Evolutionary conservation across 495 filamentous ascomycete species (phyloP).

Genomic region (Xylaria longipes): DNA sequence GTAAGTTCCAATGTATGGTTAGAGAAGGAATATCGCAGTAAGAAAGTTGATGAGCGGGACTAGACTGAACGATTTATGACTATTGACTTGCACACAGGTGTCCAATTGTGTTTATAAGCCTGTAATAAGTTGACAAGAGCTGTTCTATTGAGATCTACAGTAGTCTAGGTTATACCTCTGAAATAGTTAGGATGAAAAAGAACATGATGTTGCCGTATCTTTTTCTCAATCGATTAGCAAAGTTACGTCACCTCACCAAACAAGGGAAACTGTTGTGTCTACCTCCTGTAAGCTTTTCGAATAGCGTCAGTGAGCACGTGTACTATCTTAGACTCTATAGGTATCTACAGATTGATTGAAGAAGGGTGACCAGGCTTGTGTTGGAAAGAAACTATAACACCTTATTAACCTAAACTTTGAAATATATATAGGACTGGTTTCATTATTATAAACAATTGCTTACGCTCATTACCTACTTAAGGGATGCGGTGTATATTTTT

Average conservation of each 20-base stretch:
- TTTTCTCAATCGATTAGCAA: background rate
- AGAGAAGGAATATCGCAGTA: background rate
- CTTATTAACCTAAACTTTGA: too few relatives aligned
- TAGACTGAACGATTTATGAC: background rate
- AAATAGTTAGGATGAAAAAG: too few relatives aligned
- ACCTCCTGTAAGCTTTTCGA: background rate
- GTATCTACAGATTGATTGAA: too few relatives aligned
- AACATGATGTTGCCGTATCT: background rate
- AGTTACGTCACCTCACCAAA: constrained; percentile 14
- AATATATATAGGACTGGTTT: background rate
- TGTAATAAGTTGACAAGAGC: background rate
- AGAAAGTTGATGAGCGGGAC: background rate
- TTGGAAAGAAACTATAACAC: too few relatives aligned
- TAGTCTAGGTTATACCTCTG: background rate
- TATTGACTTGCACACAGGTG: background rate
- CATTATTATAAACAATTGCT: background rate
- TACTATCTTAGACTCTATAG: background rate
- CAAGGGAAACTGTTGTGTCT: background rate
- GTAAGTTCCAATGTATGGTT: too few relatives aligned
- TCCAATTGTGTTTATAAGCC: background rate
- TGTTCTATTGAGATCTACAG: background rate
- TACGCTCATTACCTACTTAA: background rate
- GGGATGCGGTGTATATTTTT: too few relatives aligned
- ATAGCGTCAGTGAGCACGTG: background rate
- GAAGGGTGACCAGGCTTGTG: too few relatives aligned